Evolutionary conservation across 306 rosid genomes (phyloP), one percentile per base, ranked within the genome.

Genomic region (Citrullus colocynthis): DNA sequence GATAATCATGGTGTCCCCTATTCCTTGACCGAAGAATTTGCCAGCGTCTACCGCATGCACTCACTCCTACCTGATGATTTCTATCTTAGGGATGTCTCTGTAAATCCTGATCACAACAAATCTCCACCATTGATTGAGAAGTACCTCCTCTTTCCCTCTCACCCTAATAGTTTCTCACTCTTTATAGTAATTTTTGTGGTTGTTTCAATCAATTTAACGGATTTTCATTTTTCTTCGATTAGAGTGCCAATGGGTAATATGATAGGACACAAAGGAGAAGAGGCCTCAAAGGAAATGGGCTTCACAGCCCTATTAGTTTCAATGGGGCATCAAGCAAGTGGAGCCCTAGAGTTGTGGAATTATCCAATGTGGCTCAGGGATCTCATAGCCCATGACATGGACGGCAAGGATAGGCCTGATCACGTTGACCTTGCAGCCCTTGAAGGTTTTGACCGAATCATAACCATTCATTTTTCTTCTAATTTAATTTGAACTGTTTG

Each of bases 1-100:
- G 63, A 66, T 85, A 86, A 92, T 81, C 97, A 87, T 73, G 97
- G 96, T 77, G 86, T 92, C 45, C 91, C 97, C 1, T 92, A 89
- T 81, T 90, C 93, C 13, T 78, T 91, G 6, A 90, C 96, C 0
- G 96, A 92, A 81, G 97, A 90, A 82, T 92, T 92, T 51, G 82
- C 75, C 0, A 84, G 93, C 28, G 96, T 88, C n/a, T 92, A 90
- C 70, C 88, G 97, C 70, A 89, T 90, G 89, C 97, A 92, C 61
- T 21, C 93, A 4, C 87, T 88, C 17, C 78, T 92, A 6, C 97
- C 96, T 0, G 93, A 92, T 21, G 82, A 86, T 48, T 63, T 86
- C 87, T 58, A 79, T 66, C 79, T 90, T 4, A 81, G 91, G 61
- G 83, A 88, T 69, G 76, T 84, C 16, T 75, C 82, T 9, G 24